Conservation (phyloP, 345 rosid genomes). For the Gossypium turneri region DNA sequence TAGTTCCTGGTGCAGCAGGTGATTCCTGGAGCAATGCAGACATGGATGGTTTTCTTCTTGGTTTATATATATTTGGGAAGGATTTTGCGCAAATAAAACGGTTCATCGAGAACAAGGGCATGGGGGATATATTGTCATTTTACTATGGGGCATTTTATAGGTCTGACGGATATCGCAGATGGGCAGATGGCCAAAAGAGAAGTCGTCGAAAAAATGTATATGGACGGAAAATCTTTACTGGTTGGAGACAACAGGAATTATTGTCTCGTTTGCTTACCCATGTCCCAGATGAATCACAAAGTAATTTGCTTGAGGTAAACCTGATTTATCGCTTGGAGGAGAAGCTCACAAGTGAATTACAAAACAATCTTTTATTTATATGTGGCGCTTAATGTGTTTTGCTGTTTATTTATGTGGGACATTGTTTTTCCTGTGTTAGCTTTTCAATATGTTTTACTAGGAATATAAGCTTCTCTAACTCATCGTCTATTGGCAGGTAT, state of each 20-base stretch:
- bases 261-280: slow-evolving; percentile 53
- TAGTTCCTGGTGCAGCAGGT: slow-evolving; percentile 47
- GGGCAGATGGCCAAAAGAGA: slow-evolving; percentile 54
- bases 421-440: background rate
- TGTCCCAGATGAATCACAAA: slow-evolving; percentile 37
- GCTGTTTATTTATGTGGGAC: background rate
- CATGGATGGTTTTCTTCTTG: slow-evolving; percentile 55
- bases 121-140: slow-evolving; percentile 61
- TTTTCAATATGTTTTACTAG: background rate
- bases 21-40: slow-evolving; percentile 49
- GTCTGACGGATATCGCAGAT: slow-evolving; percentile 42
- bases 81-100: slow-evolving; percentile 49
- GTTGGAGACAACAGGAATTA: slow-evolving; percentile 71
- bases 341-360: background rate
- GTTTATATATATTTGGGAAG: slow-evolving; percentile 65
- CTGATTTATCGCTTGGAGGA: background rate
- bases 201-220: slow-evolving; percentile 39
- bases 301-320: slow-evolving; percentile 38
- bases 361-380: background rate
- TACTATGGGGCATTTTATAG: slow-evolving; percentile 64
- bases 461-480: slow-evolving; percentile 9
- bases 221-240: slow-evolving; percentile 58
- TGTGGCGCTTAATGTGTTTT: background rate
- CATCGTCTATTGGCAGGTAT: slow-evolving; percentile 39
- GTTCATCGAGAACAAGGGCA: slow-evolving; percentile 48